phyloP scores from a whole-genome alignment of 441 rosid species.

The Cnidoscolus chayamansa region DNA sequence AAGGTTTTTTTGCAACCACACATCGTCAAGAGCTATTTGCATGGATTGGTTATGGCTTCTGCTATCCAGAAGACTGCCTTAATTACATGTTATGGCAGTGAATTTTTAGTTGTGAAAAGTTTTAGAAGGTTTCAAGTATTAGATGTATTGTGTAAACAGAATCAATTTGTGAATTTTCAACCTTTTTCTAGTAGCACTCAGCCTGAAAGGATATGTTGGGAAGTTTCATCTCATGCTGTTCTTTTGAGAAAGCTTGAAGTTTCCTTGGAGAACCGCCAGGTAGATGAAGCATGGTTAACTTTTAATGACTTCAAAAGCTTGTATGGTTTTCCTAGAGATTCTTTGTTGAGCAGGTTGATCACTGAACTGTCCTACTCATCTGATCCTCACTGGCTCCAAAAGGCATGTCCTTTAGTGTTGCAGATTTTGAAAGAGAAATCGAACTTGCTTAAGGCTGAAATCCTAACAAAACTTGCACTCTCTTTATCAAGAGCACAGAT shows the following conservation, averaged over 20 bases:
- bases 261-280: slow-evolving; percentile 42
- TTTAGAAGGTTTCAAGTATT: slow-evolving; percentile 21
- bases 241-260: slow-evolving; percentile 57
- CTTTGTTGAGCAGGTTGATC: slow-evolving; percentile 42
- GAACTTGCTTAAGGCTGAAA: slow-evolving; percentile 31
- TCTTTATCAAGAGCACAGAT: slow-evolving; percentile 67
- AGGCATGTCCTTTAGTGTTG: slow-evolving; percentile 49
- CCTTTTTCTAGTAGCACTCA: slow-evolving; percentile 28
- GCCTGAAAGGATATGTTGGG: slow-evolving; percentile 44
- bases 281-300: slow-evolving; percentile 64
- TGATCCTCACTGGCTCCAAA: slow-evolving; percentile 47
- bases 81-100: slow-evolving; percentile 5
- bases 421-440: slow-evolving; percentile 42
- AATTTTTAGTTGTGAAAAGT: background rate
- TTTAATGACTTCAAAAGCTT: slow-evolving; percentile 56
- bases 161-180: background rate
- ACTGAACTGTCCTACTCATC: slow-evolving; percentile 59
- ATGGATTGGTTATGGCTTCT: slow-evolving; percentile 11
- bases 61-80: slow-evolving; percentile 16
- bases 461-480: slow-evolving; percentile 47
- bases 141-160: background rate
- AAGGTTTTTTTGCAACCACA: slow-evolving; percentile 1
- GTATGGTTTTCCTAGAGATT: slow-evolving; percentile 50
- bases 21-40: slow-evolving; percentile 15
- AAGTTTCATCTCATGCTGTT: slow-evolving; percentile 40